Base-by-base conservation (phyloP, 1,284 basidiomycete species). In the Boletellus sp. region DNA sequence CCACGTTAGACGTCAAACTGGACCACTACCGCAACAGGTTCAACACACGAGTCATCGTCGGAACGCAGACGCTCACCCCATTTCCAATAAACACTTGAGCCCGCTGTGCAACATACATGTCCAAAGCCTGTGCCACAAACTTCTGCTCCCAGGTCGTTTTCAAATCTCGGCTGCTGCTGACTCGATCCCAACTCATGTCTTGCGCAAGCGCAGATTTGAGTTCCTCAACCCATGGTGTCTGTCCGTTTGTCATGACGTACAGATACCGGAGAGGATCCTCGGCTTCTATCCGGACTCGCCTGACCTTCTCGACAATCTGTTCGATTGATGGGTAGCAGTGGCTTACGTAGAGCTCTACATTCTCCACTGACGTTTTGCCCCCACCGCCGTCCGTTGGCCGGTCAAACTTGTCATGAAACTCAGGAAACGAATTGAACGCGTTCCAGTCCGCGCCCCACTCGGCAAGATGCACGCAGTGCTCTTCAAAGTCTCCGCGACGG, bases 171-270 rank as follows among this genome's bases (percentile, higher is more conserved):
- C 70, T 73, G 44, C 70, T 68, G n/a, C 49, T 21, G 11, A 66
- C 19, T 15, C 52, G 53, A 13, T 57, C 56, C 64, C 64, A 66
- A n/a, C 19, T 19, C 46, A 54, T 62, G 28, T 59, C 48, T 3
- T 35, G 35, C 13, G n/a, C 41, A 16, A 82, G 57, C 24, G 71
- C 75, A 1, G 53, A 49, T 58, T 74, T 74, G 22, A 85, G 69
- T 52, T 79, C 72, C 1, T 58, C 55, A 6, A 81, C 61, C 76
- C 78, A 84, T n/a, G 55, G 55, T 13, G 44, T 37, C 16, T 73
- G 64, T 2, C 72, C 82, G 47, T 85, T 83, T 35, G 82, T 82
- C 76, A 83, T 76, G 45, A 85, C 68, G 57, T 79, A 82, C 22
- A 83, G 39, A 55, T 65, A 51, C 51, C 62, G 53, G 63, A 62